Evolutionary conservation across 805 yeast species (phyloP), one percentile per base, ranked within the genome.

Genomic region (Starmerella geochares): DNA sequence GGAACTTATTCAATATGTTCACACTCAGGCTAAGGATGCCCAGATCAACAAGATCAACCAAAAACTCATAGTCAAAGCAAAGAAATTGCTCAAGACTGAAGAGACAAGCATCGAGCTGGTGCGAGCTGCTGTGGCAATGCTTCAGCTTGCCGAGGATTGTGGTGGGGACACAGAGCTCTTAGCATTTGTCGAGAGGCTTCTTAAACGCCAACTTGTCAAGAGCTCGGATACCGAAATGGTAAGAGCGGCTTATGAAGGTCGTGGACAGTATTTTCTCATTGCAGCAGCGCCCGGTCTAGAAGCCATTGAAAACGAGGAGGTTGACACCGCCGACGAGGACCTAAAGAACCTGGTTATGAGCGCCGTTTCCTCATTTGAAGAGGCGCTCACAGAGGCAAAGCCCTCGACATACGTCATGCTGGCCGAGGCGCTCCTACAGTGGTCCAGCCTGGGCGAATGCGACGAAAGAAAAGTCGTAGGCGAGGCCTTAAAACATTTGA

Each of bases 371-470:
- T n/a, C n/a, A n/a, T n/a, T n/a, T n/a, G 48, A 65, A 70, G 48
- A 70, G 48, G 81, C 87, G 0, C 77, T 80, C 62, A 78, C 78
- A 46, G 79, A 77, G 17, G 84, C 80, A 41, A 86, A 82, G 36
- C 94, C 94, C 0, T 81, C 80, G 51, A 72, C 83, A 4, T 83
- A 90, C 85, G 94, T 81, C 11, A 76, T 78, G 60, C 73, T 83
- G 41, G 95, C 96, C 0, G 97, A 90, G 65, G 88, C 94, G 1
- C 71, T 78, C 60, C 85, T 90, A 31, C 77, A 83, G 14, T 67
- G 84, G 57, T 96, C 88, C 14, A 88, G 87, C 58, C 63, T 87
- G 46, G 71, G 74, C 53, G 84, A 76, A 23, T 86, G 81, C 24
- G 83, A 80, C 38, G 95, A 86, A 67, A 84, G 81, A 52, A 59